Conservation (phyloP, 306 rosid genomes). For the Albizia julibrissin region DNA sequence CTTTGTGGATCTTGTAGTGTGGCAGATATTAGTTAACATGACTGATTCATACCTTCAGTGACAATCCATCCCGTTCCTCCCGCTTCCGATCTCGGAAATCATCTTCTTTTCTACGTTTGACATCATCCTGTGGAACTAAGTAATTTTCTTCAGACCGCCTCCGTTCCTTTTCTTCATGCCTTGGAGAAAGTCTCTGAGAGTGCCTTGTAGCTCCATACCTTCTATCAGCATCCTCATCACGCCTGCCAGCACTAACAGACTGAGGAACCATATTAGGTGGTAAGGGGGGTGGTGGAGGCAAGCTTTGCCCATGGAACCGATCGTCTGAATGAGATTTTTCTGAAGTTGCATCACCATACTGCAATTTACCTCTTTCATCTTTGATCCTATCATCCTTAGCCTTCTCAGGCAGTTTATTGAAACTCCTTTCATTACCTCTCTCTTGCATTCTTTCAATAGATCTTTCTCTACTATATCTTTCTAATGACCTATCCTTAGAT, state of each 20-base stretch:
- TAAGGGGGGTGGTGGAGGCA: slow-evolving; percentile 99
- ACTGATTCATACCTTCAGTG: slow-evolving; percentile 64
- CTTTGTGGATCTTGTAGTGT: slow-evolving; percentile 10
- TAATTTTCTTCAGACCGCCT: slow-evolving; percentile 85
- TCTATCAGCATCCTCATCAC: slow-evolving; percentile 94
- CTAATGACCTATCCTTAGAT: slow-evolving; percentile 84
- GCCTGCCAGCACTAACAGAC: slow-evolving; percentile 80
- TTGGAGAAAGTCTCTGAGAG: slow-evolving; percentile 90
- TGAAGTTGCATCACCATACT: slow-evolving; percentile 60
- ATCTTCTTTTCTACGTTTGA: slow-evolving; percentile 90
- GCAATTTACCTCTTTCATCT: slow-evolving; percentile 79
- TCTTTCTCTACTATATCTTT: slow-evolving; percentile 89
- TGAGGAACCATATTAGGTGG: slow-evolving; percentile 96
- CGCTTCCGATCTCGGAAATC: slow-evolving; percentile 95
- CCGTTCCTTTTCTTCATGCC: slow-evolving; percentile 94
- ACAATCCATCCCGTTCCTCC: slow-evolving; percentile 70
- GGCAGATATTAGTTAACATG: slow-evolving; percentile 7
- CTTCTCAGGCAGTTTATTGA: slow-evolving; percentile 74
- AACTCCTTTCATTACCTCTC: slow-evolving; percentile 72
- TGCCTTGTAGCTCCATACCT: slow-evolving; percentile 87
- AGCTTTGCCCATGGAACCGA: slow-evolving; percentile 87
- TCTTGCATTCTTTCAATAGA: slow-evolving; percentile 89
- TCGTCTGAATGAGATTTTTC: slow-evolving; percentile 88
- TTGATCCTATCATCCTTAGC: slow-evolving; percentile 77
- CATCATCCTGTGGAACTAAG: slow-evolving; percentile 77